Evolutionary conservation across 2,329 filamentous ascomycete species (phyloP), one percentile per base, ranked within the genome.

Genomic region (Lachnellula occidentalis): DNA sequence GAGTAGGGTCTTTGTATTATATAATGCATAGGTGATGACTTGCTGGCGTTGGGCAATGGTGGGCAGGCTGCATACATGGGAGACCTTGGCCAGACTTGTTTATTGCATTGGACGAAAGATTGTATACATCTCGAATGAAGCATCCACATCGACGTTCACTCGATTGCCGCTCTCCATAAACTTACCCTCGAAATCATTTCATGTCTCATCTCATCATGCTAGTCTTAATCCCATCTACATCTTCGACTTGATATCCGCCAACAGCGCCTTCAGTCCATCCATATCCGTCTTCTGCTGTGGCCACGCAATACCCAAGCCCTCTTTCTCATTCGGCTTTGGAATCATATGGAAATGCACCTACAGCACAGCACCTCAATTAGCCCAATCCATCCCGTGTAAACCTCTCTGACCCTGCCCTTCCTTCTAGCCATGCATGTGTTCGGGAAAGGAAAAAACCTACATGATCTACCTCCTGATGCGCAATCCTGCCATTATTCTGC

Each of bases 331-430:
- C 50, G 94, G 92, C 78, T 99, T 99, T 36, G 94, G 94, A 59
- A 99, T 99, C 83, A 97, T 86, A 69, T 99, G 94, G 73, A 99
- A 92, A 71, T 96, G 92, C 63, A 95, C 88, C 86, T 90, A 60
- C 45, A 51, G 21, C 21, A 45, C 12, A n/a, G 34, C 36, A 27
- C 11, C 12, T 27, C 0, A 39, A 45, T 50, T 45, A 45, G 47
- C 39, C 15, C 21, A 15, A 12, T 31, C 27, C 14, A 2, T 22
- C 12, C 21, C 6, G 6, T 22, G 4, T 31, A 21, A 21, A 15
- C 41, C n/a, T 6, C n/a, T 14, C 4, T 17, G 14, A 39, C 27
- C 27, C 27, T 31, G 27, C 27, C 27, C 8, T 31, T 31, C 7
- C 27, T 31, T 9, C 27, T 31, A 11, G 9, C 27, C 27, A 31